Base-by-base conservation (phyloP, 768 basidiomycete genomes). In the Trametopsis cervina region DNA sequence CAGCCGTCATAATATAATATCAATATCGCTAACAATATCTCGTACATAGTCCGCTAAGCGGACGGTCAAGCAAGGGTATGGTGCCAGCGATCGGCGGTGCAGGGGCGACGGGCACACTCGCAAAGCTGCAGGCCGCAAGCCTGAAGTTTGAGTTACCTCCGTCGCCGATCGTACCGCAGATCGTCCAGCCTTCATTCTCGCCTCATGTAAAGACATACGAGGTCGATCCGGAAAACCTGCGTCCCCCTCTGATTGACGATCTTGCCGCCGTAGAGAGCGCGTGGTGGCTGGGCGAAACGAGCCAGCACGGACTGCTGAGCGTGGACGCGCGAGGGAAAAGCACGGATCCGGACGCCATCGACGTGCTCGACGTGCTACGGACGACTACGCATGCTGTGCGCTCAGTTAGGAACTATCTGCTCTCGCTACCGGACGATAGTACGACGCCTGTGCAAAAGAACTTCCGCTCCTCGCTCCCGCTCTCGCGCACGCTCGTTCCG, bases 371-470 rank as follows among this genome's bases (percentile, higher is more conserved):
- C 4, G 69, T 82, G 4, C 77, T 95, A 49, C 84, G 89, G 63
- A 79, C 73, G 1, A 93, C 91, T 0, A 91, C 90, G 5, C 76
- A 75, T 35, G 81, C 87, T 3, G 81, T 96, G 40, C 80, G 92
- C 26, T 82, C 84, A 12, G 85, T 89, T 25, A 77, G 91, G 11
- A 89, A 89, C 61, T 93, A 92, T 62, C 68, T 92, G 17, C 69
- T 93, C 25, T 80, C 85, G 0, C 77, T 93, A 12, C 90, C 89
- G 0, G 83, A 90, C 58, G 86, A 90, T 53, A 75, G 58, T 73
- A 72, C 33, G 69, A 72, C 40, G 69, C 55, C 66, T 1, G 53
- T 55, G 24, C 48, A 57, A 35, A 52, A 18, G 25, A 47, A 47
- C 42, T 40, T 50, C 24, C 24, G 21, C 20, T 36, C 44, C 3